Conservation (phyloP, 805 yeast species). For the Ogataea allantospora region DNA sequence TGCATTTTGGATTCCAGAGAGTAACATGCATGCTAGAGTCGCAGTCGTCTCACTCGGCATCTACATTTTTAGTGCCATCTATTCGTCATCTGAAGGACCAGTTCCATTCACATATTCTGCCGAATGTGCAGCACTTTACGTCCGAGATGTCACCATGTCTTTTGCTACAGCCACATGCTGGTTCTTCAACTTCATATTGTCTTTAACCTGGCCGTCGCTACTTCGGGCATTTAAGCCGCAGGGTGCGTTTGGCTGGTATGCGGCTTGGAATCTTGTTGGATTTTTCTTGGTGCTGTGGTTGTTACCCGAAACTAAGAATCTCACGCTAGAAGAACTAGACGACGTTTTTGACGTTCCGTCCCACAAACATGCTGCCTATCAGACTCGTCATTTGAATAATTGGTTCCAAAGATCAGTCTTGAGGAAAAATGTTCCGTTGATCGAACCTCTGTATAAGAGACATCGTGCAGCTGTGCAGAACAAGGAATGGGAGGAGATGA, state of each 20-base stretch:
- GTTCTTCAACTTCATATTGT: conserved; percentile 68
- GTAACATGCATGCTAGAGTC: conserved; percentile 47
- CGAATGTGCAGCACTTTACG: conserved; percentile 75
- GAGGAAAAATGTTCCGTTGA: conserved; percentile 44
- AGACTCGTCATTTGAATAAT: conserved; percentile 39
- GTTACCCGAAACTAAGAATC: conserved; percentile 69
- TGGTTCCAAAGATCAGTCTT: conserved; percentile 48
- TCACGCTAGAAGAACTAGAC: conserved; percentile 75
- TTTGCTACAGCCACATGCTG: conserved; percentile 73
- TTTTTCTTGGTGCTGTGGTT: conserved; percentile 69
- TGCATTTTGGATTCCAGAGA: conserved; percentile 64
- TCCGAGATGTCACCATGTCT: conserved; percentile 79
- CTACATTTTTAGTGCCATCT: conserved; percentile 67
- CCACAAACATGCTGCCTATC: conserved; percentile 51
- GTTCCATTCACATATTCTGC: conserved; percentile 89
- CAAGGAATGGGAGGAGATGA: conserved; percentile 61
- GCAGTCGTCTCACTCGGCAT: conserved; percentile 73
- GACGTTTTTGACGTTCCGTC: conserved; percentile 66
- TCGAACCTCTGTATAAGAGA: conserved; percentile 56
- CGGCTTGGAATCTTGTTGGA: conserved; percentile 76
- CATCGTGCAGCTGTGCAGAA: conserved; percentile 61
- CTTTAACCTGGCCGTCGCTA: conserved; percentile 80
- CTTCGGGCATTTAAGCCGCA: conserved; percentile 64
- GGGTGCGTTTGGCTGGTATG: conserved; percentile 89
- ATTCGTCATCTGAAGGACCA: conserved; percentile 86